Percentiles rank a stretch among this genome's conserved stretches.
Evolutionary conservation across 2,329 filamentous ascomycete species (phyloP).

Genomic region (Fusarium mundagurra): DNA sequence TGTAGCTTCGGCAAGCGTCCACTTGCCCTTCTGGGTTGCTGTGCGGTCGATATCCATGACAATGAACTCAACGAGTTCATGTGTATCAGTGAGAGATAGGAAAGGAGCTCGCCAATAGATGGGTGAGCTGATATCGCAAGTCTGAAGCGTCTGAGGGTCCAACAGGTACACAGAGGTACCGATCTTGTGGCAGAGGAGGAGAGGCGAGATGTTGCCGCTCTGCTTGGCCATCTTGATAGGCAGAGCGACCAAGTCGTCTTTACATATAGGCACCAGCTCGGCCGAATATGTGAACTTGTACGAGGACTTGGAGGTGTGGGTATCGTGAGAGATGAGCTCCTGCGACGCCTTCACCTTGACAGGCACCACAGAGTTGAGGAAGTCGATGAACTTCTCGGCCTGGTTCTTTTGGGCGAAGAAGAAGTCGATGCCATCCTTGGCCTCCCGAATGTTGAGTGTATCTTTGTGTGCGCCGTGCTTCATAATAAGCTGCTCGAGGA

Average conservation of each 20-base stretch:
- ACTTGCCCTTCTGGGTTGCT: conserved; percentile 80
- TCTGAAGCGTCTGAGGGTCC: conserved; percentile 91
- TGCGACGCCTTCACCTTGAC: conserved; percentile 79
- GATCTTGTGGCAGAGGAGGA: conserved; percentile 86
- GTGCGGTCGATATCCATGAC: conserved; percentile 92
- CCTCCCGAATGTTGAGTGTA: conserved; percentile 98
- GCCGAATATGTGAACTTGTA: conserved; percentile 96
- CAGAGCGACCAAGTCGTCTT: conserved; percentile 94
- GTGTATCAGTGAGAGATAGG: conserved; percentile 81
- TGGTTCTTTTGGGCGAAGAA: conserved; percentile 91
- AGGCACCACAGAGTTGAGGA: conserved; percentile 83
- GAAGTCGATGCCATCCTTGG: conserved; percentile 95
- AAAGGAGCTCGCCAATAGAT: conserved; percentile 95
- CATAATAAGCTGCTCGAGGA: conserved; percentile 91
- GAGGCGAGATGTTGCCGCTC: conserved; percentile 86
- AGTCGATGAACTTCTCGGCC: conserved; percentile 92
- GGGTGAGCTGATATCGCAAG: conserved; percentile 81
- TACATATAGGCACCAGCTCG: conserved; percentile 93
- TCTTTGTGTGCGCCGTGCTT: conserved; percentile 93
- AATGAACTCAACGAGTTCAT: conserved; percentile 90
- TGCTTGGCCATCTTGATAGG: conserved; percentile 89
- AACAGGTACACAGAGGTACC: conserved; percentile 90
- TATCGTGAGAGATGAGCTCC: conserved; percentile 92
- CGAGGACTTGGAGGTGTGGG: conserved; percentile 87
- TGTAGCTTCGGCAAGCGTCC: conserved; percentile 85